phyloP scores from a whole-genome alignment of 2,329 filamentous ascomycete species.

The Penicillium corylophilum region DNA sequence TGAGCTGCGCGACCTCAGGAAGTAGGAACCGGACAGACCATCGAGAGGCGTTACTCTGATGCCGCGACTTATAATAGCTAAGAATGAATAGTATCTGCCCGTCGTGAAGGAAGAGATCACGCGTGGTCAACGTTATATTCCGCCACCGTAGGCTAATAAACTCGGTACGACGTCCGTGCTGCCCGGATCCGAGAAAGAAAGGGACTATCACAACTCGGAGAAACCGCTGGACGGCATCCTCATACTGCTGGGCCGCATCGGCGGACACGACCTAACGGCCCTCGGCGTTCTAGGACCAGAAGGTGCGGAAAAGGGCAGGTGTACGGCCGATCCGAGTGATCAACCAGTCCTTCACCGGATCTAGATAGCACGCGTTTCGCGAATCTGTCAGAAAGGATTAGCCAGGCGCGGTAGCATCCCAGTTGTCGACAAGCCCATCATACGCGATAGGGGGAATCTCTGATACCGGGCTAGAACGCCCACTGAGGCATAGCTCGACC shows the following conservation, averaged over 20 bases:
- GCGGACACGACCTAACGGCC: not conserved
- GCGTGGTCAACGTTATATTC: not conserved
- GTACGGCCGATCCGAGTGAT: not conserved
- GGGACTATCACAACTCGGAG: not conserved
- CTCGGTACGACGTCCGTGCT: not conserved
- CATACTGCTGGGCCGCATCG: not conserved
- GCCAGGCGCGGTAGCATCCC: not conserved
- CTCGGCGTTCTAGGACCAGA: too few species aligned
- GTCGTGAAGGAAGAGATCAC: not conserved
- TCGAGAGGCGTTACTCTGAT: not conserved
- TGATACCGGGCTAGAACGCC: not conserved
- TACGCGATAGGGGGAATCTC: not conserved
- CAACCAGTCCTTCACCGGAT: not conserved
- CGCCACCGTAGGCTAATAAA: not conserved
- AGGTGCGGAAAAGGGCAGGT: not conserved
- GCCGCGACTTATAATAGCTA: not conserved
- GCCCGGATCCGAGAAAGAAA: not conserved
- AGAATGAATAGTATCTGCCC: not conserved
- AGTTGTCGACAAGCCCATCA: not conserved
- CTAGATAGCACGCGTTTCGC: not conserved
- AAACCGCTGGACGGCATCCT: not conserved
- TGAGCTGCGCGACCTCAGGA: not conserved
- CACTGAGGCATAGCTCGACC: not conserved
- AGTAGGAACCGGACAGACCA: not conserved
- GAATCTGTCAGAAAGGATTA: not conserved